Evolutionary conservation across 257 asterid genomes (phyloP), one percentile per base, ranked within the genome.

Genomic region (Echites panduratus): DNA sequence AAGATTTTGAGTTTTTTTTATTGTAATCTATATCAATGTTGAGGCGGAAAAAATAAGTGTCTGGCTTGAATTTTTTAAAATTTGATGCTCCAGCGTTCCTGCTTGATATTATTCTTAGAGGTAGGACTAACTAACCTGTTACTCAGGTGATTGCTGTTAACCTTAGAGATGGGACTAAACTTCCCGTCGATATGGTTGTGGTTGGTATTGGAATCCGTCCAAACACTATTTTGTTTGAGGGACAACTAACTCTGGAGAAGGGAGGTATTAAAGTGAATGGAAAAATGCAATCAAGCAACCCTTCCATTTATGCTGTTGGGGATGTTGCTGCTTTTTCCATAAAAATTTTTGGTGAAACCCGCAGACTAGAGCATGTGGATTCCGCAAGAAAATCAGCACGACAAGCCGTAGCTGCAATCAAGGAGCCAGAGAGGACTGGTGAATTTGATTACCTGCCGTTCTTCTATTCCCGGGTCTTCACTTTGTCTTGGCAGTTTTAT

Each of bases 181-280:
- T 92, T 68, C 89, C 90, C 10, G 93, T 93, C 5, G 97, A 92
- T 70, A 87, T 92, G 92, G 98, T 92, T 52, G 88, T 92, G 70
- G 78, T 92, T 2, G 98, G 98, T 27, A 92, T 90, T 14, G 98
- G 98, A n/a, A 92, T 92, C 77, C 96, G 97, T 22, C 91, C 98
- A 47, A 92, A 92, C 82, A 90, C 98, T 35, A 83, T 92, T 73
- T 92, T 92, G 26, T 92, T 92, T 26, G 96, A 92, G 81, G 97
- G 97, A 57, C 98, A 92, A 66, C 84, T 92, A 29, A 92, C 92
- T 45, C 81, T 92, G 67, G 98, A 92, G 65, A 92, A 92, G 78
- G 98, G 97, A 1, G 98, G 97, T 65, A 92, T 92, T 66, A 92
- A 92, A 83, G 98, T 92, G 38, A 90, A 90, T 29, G 85, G 90